Evolutionary conservation across 2,329 filamentous ascomycete species (phyloP).

Genomic region (Pyricularia grisea): DNA sequence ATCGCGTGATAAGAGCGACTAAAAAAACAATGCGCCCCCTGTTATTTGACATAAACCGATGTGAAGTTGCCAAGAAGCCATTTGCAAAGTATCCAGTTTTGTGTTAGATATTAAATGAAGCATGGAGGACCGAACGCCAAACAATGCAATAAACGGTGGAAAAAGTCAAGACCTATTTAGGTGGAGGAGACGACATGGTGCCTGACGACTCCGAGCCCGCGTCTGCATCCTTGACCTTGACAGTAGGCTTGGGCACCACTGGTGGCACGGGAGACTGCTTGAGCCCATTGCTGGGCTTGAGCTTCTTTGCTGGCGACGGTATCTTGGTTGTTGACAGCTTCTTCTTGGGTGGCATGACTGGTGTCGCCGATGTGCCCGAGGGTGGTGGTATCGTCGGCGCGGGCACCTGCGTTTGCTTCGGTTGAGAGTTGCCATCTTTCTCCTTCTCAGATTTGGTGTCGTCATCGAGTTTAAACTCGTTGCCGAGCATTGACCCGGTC

Average conservation of each 20-base stretch:
- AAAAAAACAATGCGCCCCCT: neutral
- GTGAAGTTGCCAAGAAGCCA: neutral
- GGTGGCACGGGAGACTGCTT: slow-evolving; percentile 36
- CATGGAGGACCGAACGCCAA: neutral
- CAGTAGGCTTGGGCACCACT: slow-evolving; percentile 37
- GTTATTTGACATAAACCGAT: neutral
- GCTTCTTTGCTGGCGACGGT: slow-evolving; percentile 33
- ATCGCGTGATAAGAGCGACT: neutral
- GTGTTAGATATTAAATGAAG: neutral
- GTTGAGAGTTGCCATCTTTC: neutral
- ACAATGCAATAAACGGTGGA: neutral
- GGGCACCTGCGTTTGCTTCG: slow-evolving; percentile 12
- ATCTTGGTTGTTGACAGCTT: slow-evolving; percentile 23
- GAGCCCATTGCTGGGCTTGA: slow-evolving; percentile 23
- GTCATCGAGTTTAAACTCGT: slow-evolving; percentile 33
- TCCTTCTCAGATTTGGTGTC: neutral
- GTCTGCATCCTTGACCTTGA: slow-evolving; percentile 27
- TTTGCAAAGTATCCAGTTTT: neutral
- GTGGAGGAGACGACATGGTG: slow-evolving; percentile 43
- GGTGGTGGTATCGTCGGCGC: slow-evolving; percentile 13
- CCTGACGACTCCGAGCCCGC: slow-evolving; percentile 47
- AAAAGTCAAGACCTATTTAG: neutral
- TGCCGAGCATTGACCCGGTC: slow-evolving; percentile 36
- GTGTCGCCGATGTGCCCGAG: slow-evolving; percentile 19
- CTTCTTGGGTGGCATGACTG: slow-evolving; percentile 32